Percentiles rank a stretch among this genome's conserved stretches.
phyloP scores from a whole-genome alignment of 805 yeast species.

The Candida dajiaensis region DNA sequence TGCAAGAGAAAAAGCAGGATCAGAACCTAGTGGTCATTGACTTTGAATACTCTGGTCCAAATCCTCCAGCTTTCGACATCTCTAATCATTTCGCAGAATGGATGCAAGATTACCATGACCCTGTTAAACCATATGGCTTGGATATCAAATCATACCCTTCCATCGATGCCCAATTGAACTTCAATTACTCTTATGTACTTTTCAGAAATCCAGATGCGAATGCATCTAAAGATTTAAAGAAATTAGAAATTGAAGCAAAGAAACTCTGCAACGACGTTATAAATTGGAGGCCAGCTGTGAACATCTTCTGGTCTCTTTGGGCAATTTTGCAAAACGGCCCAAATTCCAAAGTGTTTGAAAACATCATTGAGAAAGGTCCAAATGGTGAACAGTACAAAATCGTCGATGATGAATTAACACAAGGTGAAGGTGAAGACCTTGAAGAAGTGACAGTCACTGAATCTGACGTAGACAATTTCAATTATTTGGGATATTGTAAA shows the following conservation, averaged over 20 bases:
- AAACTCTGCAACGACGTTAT: conserved; percentile 57
- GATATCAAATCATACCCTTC: conserved; percentile 58
- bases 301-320: conserved; percentile 86
- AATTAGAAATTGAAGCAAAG: conserved; percentile 40
- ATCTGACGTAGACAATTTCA: conserved; percentile 57
- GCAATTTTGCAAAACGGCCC: conserved; percentile 76
- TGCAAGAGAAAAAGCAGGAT: conserved; percentile 44
- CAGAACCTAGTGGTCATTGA: conserved; percentile 86
- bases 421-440: conserved; percentile 23
- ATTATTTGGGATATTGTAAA: conserved; percentile 66
- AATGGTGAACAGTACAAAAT: conserved; percentile 45
- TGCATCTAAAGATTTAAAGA: conserved; percentile 6
- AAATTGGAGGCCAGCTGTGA: conserved; percentile 77
- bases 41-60: conserved; percentile 92
- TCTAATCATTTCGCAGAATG: conserved; percentile 94
- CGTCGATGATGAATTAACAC: conserved; percentile 23
- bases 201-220: conserved; percentile 30
- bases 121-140: conserved; percentile 39
- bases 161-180: conserved; percentile 59
- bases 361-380: conserved; percentile 43
- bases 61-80: conserved; percentile 82
- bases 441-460: conserved; percentile 25
- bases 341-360: conserved; percentile 9
- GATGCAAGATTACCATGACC: conserved; percentile 85
- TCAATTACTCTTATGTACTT: conserved; percentile 73